Base-by-base conservation (phyloP, 2,329 filamentous ascomycete genomes). In the Neocatenulostroma microsporum region DNA sequence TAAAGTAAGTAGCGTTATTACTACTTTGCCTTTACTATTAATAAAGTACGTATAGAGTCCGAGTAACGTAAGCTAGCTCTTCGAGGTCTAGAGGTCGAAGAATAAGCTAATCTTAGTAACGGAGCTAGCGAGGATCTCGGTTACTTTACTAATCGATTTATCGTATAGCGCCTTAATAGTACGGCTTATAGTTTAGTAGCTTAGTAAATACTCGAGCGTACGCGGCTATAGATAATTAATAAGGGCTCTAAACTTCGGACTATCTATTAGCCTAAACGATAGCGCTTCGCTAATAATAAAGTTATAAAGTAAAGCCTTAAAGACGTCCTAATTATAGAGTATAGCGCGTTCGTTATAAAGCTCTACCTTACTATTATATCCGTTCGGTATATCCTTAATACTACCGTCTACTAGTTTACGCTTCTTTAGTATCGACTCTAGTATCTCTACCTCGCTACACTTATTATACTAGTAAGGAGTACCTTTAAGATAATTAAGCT, bases 1-100 rank as follows among this genome's bases (percentile, higher is more conserved):
- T 23, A 47, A 33, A 13, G 21, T 30, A 3, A 48, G 39, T 15
- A 48, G 31, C 11, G 43, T 24, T 12, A 18, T 40, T 18, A 21
- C 14, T 14, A 30, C 32, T 27, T 36, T 35, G 23, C 39, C 37
- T 10, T 17, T 18, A 14, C 15, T 24, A 32, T 44, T 34, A 28
- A 46, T 40, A 30, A 41, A 49, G 31, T 40, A 41, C 11, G 36
- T 40, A 19, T 39, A 34, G 9, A 49, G 10, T 8, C 45, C 45
- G 31, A 36, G 31, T 9, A 49, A 25, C 10, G 45, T 30, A 8
- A 42, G 20, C 24, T 34, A 14, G 25, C 42, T 49, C 5, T 33
- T 15, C 5, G 45, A 47, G 15, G 42, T 49, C 46, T 40, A 49
- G n/a, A 46, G 31, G 30, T 49, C 46, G 33, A 49, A 47, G n/a